Base-by-base conservation (phyloP, 176 grass and related monocot species). In the Rhipidocladum racemiflorum region DNA sequence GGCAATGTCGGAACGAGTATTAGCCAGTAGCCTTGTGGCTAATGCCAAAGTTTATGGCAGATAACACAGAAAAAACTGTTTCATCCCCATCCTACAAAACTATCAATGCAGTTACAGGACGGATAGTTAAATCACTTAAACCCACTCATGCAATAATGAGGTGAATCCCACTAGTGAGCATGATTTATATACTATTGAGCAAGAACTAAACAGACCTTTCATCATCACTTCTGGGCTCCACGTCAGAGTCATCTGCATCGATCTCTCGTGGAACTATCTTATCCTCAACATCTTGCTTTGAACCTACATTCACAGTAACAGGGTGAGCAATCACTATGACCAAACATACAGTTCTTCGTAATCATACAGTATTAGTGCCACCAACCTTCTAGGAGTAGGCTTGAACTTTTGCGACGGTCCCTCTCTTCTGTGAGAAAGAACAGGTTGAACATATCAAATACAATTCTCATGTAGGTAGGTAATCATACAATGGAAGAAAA, bases 211-310 rank as follows among this genome's bases (percentile, higher is more conserved):
- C 42, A 54, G 1, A 94, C 96, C 96, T 95, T 72, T 95, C 89
- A 49, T 93, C 84, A 15, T 91, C 90, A 86, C 82, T 85, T 85
- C 86, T 91, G 60, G 78, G 75, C 53, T 95, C 92, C 44, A 88
- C 83, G 17, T 99, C 92, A n/a, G 92, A 91, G 50, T 99, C 92
- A 61, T 99, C 96, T 61, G 91, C 92, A 90, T 99, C 92, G 2
- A 91, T 95, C 78, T 93, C 90, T 77, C 91, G 72, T 77, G 87
- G 92, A 80, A 99, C 81, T 86, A 95, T 99, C 60, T 88, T 99
- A 87, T 99, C 92, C 45, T 99, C 92, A 28, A 69, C 81, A 27
- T 99, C 91, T 82, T 89, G 81, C 74, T 86, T 99, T 77, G 87
- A 88, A 36, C 96, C 96, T 98, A 68, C 34, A 66, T 87, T 85